A percentile compares a stretch with the other conserved stretches of the same genome.
Evolutionary conservation across 225 moss, liverwort and hornwort species (phyloP).

Genomic region (Straminergon stramineum): DNA sequence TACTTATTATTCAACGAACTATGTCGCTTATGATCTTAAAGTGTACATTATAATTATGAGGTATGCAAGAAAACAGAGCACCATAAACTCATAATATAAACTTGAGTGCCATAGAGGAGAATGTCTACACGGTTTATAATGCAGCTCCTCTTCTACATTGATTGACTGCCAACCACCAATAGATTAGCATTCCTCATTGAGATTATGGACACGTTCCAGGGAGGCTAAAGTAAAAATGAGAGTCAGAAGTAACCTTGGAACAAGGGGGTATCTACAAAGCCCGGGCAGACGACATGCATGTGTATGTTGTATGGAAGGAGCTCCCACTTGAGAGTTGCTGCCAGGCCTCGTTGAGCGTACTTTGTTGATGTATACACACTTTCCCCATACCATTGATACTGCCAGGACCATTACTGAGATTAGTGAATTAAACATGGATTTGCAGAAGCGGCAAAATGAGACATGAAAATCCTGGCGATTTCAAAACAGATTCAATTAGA

Average conservation of each 20-base stretch:
- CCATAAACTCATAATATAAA: background rate
- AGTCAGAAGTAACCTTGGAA: background rate
- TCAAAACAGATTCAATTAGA: background rate
- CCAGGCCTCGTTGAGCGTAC: slow-evolving; percentile 12
- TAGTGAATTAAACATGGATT: background rate
- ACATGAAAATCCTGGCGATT: background rate
- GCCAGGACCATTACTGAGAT: background rate
- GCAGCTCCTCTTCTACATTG: background rate
- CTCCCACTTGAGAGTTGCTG: slow-evolving; percentile 8
- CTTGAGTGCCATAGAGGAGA: background rate
- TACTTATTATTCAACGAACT: background rate
- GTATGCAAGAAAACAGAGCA: background rate
- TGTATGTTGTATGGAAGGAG: slow-evolving; percentile 23
- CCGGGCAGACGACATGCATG: slow-evolving; percentile 18
- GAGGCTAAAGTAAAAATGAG: background rate
- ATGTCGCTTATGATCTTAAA: background rate
- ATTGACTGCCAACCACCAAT: background rate
- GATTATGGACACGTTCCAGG: background rate
- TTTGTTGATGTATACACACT: slow-evolving; percentile 14
- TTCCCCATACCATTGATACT: background rate
- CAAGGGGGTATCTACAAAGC: slow-evolving; percentile 4
- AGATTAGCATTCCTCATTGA: background rate
- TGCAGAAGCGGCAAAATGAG: background rate
- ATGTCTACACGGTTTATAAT: background rate
- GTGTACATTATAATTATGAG: background rate